These are phyloP conservation scores for Silybum marianum DNA, from an alignment of 129 eudicot genomes.

Conservation along the genomic window DNA sequence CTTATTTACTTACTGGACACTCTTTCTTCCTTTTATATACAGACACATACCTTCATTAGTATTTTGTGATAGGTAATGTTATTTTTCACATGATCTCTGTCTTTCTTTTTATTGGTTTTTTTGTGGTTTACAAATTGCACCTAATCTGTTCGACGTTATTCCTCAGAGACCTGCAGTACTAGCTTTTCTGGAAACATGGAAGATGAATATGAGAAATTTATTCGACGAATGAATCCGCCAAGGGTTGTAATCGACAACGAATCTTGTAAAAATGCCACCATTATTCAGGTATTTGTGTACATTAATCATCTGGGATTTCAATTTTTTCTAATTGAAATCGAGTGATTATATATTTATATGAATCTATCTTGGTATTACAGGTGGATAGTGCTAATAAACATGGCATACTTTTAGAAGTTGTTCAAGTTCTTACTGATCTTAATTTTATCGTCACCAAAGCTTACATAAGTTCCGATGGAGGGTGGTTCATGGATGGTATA, in stretches of 20 bases:
- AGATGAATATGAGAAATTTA: conserved; percentile 92
- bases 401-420: conserved; percentile 93
- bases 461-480: conserved; percentile 98
- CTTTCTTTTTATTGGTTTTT: neutral
- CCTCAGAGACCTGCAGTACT: conserved; percentile 52
- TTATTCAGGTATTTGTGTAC: conserved; percentile 60
- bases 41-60: conserved; percentile 30
- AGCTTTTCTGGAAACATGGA: conserved; percentile 86
- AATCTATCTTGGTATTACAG: conserved; percentile 38
- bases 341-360: neutral
- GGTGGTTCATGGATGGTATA: conserved; percentile 99
- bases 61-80: conserved; percentile 20
- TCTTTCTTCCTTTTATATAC: conserved; percentile 36
- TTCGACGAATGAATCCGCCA: conserved; percentile 97
- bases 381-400: conserved; percentile 96
- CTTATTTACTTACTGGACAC: conserved; percentile 29
- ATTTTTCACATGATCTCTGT: conserved; percentile 21
- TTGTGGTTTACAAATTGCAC: neutral
- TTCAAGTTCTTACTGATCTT: conserved; percentile 95
- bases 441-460: conserved; percentile 80
- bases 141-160: conserved; percentile 32
- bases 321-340: neutral
- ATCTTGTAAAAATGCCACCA: conserved; percentile 76
- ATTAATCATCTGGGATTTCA: neutral
- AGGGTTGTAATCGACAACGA: conserved; percentile 87